Conservation (phyloP, 1,284 basidiomycete species). For the Trametes versicolor region DNA sequence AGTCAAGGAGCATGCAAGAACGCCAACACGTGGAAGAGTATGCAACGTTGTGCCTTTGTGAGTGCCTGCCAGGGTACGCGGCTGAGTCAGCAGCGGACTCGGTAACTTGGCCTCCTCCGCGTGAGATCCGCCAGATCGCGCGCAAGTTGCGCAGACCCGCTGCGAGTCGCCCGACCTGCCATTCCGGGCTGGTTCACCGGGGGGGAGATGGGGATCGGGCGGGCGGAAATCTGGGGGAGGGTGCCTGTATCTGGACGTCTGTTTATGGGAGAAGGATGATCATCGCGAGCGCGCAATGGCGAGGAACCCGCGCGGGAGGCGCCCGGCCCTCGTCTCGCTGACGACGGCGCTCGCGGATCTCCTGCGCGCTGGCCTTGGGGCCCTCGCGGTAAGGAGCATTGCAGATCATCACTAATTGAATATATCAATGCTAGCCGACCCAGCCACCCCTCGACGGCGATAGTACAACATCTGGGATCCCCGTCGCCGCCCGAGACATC, state of each 20-base stretch:
- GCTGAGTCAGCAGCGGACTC: conserved; percentile 3
- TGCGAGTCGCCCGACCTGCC: background rate
- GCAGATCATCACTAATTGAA: conserved; percentile 11
- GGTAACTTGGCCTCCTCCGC: background rate
- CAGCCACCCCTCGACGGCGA: background rate
- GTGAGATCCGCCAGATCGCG: conserved; percentile 5
- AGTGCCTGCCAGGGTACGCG: too few relatives aligned
- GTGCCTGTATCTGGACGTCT: background rate
- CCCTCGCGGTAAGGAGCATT: too few relatives aligned
- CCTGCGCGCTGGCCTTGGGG: background rate
- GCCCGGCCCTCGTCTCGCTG: conserved; percentile 6
- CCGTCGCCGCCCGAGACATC: background rate
- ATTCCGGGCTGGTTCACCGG: background rate
- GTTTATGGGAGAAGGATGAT: background rate
- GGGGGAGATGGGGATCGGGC: conserved; percentile 1
- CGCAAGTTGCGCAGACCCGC: conserved; percentile 12
- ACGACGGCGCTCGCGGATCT: conserved; percentile 6
- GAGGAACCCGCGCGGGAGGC: background rate
- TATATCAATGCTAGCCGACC: background rate
- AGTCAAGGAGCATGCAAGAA: background rate
- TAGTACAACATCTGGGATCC: background rate
- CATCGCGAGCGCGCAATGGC: background rate
- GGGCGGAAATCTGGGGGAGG: background rate
- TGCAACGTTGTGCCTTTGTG: too few relatives aligned
- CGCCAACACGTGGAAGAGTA: background rate